These are phyloP conservation scores for Kwoniella shandongensis DNA, from an alignment of 768 basidiomycete species.

Conservation along the genomic window DNA sequence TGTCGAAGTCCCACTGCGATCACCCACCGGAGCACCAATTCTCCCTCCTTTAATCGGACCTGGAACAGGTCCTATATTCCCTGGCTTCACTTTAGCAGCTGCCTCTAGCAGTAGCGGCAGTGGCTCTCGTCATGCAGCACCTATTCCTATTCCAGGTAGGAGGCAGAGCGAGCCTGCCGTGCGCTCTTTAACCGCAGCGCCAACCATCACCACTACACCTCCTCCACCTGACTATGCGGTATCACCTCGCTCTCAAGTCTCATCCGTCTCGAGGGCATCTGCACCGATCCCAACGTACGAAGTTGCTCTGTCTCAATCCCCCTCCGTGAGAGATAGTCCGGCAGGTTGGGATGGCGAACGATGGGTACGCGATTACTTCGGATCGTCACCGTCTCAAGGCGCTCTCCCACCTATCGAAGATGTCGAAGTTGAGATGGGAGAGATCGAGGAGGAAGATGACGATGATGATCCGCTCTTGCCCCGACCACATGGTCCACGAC, in stretches of 20 bases:
- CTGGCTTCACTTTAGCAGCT: too few species aligned
- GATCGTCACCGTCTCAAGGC: not conserved
- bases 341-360: not conserved
- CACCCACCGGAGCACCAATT: too few species aligned
- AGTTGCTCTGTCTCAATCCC: not conserved
- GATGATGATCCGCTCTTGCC: conserved; percentile 42
- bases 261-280: too few species aligned
- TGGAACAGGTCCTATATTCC: too few species aligned
- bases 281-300: not conserved
- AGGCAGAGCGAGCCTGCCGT: conserved; percentile 10
- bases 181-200: too few species aligned
- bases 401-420: conserved; percentile 7
- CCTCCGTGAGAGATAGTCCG: not conserved
- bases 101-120: too few species aligned
- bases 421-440: not conserved
- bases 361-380: conserved; percentile 10
- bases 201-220: conserved; percentile 1
- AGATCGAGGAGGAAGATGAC: conserved; percentile 23
- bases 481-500: conserved; percentile 15
- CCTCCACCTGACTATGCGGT: conserved; percentile 14
- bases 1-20: too few species aligned
- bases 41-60: too few species aligned
- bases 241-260: conserved; percentile 14
- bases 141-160: conserved; percentile 6
- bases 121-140: conserved; percentile 2